phyloP scores from a whole-genome alignment of 179 eudicot genomes.

The Gypsophila paniculata region DNA sequence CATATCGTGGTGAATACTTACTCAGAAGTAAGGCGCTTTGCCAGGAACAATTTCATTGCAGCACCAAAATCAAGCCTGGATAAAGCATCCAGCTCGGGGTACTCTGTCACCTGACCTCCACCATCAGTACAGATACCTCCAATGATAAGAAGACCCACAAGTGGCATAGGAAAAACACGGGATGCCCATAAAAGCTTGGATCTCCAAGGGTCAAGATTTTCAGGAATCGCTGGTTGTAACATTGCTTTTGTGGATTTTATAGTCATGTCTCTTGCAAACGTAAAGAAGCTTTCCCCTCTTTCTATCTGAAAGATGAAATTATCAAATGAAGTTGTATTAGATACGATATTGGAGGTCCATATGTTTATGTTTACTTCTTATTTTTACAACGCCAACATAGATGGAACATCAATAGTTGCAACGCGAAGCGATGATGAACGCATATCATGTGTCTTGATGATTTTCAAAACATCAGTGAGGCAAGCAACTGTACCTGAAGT shows the following conservation, averaged over 20 bases:
- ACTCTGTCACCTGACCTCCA: slow-evolving; percentile 50
- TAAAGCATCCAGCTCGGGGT: slow-evolving; percentile 82
- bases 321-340: slow-evolving; percentile 9
- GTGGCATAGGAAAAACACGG: slow-evolving; percentile 94
- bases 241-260: slow-evolving; percentile 74
- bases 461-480: neutral
- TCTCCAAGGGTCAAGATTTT: slow-evolving; percentile 84
- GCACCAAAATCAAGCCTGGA: slow-evolving; percentile 90
- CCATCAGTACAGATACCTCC: slow-evolving; percentile 72
- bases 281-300: slow-evolving; percentile 86
- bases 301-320: slow-evolving; percentile 45
- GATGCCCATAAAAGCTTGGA: slow-evolving; percentile 96
- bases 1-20: slow-evolving; percentile 40
- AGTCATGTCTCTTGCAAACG: slow-evolving; percentile 96
- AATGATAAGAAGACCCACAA: slow-evolving; percentile 82
- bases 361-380: neutral
- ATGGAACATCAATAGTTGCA: neutral
- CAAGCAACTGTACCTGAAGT: slow-evolving; percentile 62
- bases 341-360: neutral
- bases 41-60: slow-evolving; percentile 90
- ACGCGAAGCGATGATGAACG: slow-evolving; percentile 3
- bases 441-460: neutral
- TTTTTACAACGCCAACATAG: too few relatives aligned
- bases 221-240: slow-evolving; percentile 57
- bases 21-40: slow-evolving; percentile 89